These are phyloP conservation scores for Cetraspora pellucida DNA, from an alignment of 192 early-diverging fungal species.

Conservation along the genomic window DNA sequence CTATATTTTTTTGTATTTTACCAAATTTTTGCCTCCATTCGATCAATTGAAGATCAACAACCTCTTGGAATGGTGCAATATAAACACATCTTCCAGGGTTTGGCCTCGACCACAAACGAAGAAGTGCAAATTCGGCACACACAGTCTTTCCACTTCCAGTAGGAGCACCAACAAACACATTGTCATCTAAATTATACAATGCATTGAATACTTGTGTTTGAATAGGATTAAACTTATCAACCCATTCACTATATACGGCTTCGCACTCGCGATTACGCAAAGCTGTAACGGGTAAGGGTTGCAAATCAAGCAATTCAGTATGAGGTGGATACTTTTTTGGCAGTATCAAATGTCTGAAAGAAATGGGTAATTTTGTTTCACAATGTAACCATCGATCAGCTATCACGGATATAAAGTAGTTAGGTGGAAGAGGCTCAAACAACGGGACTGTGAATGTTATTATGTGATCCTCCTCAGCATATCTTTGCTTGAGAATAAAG, in stretches of 20 bases:
- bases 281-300: constrained; percentile 81
- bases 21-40: constrained; percentile 87
- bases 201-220: constrained; percentile 96
- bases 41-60: constrained; percentile 71
- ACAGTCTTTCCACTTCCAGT: constrained; percentile 95
- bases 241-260: constrained; percentile 58
- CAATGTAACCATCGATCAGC: constrained; percentile 95
- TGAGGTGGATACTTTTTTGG: constrained; percentile 93
- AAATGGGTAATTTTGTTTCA: constrained; percentile 90
- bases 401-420: constrained; percentile 92
- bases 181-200: constrained; percentile 86
- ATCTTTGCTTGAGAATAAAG: constrained; percentile 88
- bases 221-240: constrained; percentile 86
- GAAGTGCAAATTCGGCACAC: constrained; percentile 92
- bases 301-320: constrained; percentile 92
- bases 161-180: constrained; percentile 89
- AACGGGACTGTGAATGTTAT: constrained; percentile 90
- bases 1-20: constrained; percentile 81
- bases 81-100: constrained; percentile 79
- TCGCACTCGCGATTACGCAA: constrained; percentile 79
- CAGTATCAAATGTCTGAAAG: constrained; percentile 88
- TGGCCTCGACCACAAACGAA: constrained; percentile 77
- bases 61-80: constrained; percentile 86
- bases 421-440: constrained; percentile 91
- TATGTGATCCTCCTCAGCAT: constrained; percentile 81